Evolutionary conservation across 306 rosid genomes (phyloP), one percentile per base, ranked within the genome.

Genomic region (Glycyrrhiza uralensis): DNA sequence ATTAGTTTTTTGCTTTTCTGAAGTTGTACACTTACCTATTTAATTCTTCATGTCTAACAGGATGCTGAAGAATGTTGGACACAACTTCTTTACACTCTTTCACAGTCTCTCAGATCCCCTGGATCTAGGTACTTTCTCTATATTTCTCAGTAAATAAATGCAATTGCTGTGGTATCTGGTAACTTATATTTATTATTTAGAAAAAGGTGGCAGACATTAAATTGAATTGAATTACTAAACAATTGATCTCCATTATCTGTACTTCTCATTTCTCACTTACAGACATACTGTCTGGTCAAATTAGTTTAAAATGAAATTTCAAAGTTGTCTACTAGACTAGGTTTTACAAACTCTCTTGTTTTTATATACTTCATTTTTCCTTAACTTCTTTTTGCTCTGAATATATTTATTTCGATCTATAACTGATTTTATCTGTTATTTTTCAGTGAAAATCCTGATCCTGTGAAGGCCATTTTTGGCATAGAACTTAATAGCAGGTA

Each of bases 31-130:
- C 32, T 56, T 66, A 66, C 57, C 19, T 9, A 33, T 26, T 67
- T 80, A 46, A 55, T 61, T 69, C 65, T 49, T 76, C 39, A 41
- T 81, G 61, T 63, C 57, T 67, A 15, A 81, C 84, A 95, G 99
- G 99, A 95, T 72, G 97, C 99, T 76, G 97, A 95, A 91, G 99
- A 95, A 82, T 95, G 99, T 87, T 95, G 99, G 99, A 89, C 99
- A 17, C 99, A 95, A 79, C 87, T 95, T 87, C 71, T 95, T 19
- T 91, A 89, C 86, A 92, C 96, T 2, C 96, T 95, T 74, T 95
- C 99, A 71, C 99, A 89, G 81, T 91, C 99, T 64, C 91, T 95
- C 54, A 86, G 86, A 74, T 81, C 85, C 15, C 32, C 83, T n/a
- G 88, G 93, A 54, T 81, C 97, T 63, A 89, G 97, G 99, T 95